Conservation (phyloP, 176 grass and related monocot species). For the Ensete glaucum region DNA sequence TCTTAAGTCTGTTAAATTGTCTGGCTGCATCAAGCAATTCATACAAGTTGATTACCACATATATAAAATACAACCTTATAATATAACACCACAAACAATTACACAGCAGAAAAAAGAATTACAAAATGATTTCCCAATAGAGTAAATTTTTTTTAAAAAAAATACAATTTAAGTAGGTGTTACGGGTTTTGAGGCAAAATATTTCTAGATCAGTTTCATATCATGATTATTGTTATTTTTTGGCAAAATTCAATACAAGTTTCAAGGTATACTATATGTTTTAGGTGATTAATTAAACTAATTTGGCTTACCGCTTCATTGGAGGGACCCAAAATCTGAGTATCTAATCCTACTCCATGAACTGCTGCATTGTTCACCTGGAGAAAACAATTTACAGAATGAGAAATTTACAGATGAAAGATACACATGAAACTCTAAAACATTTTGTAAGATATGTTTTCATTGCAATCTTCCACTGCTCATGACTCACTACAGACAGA, state of each 20-base stretch:
- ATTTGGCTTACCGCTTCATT: constrained; percentile 12
- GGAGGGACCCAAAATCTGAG: neutral
- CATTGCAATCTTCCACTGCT: too few species aligned
- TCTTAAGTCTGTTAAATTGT: neutral
- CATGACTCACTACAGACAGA: too few species aligned
- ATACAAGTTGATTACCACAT: neutral
- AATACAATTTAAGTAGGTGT: too few species aligned
- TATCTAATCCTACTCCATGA: constrained; percentile 5
- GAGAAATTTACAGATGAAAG: too few species aligned
- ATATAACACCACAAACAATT: neutral
- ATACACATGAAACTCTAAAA: too few species aligned
- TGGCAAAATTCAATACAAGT: neutral
- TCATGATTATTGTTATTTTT: neutral
- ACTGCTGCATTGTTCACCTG: constrained; percentile 37
- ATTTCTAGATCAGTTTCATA: neutral
- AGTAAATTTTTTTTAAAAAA: too few species aligned
- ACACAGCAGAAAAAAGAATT: too few species aligned
- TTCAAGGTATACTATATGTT: neutral
- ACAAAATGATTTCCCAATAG: too few species aligned
- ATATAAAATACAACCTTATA: neutral
- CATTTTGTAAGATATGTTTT: too few species aligned
- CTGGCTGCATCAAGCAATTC: neutral
- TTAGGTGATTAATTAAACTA: neutral
- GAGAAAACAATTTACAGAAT: neutral
- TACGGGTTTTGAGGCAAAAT: neutral